Base-by-base conservation (phyloP, 768 basidiomycete species). In the Lactarius vividus region DNA sequence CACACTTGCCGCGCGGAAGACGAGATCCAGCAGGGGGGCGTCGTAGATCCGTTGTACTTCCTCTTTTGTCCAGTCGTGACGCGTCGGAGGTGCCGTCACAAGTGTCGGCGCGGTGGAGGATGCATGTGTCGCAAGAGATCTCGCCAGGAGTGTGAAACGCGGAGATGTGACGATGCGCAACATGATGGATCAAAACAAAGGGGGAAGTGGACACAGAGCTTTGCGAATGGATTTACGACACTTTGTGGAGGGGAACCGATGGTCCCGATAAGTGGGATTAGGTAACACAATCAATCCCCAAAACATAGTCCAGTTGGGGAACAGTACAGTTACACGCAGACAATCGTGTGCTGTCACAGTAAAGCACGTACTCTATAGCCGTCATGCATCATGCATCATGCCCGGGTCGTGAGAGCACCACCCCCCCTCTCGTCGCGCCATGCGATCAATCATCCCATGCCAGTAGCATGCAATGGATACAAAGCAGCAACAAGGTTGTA, bases 31-130 rank as follows among this genome's bases (percentile, higher is more conserved):
- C 59, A 98, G 76, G 8, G 96, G 92, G 4, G 82, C 81, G 75
- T 97, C 86, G 74, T 92, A 98, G 62, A 98, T 88, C 61, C 82
- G 76, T 74, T 94, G 88, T 63, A 98, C 89, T 77, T 97, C 93
- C 33, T 83, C 77, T 71, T 85, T 86, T 29, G 83, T 79, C 95
- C 94, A 96, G 68, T 88, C 80, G 70, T 84, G 82, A 49, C 87
- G 81, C 52, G 83, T 77, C 63, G 76, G 69, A 31, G 75, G 64
- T 2, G 69, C 69, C 10, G 74, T 35, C 31, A 70, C 61, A 31
- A 63, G 57, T 8, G 46, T 39, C 7, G 60, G n/a, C 8, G 31
- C 62, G 26, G 58, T 70, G 20, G 67, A 65, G 3, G 80, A 71
- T 26, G 85, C 83, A 74, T 87, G 85, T 2, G 88, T 91, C 26